phyloP scores from a whole-genome alignment of 805 yeast genomes.

The Zygotorulaspora danielsina region DNA sequence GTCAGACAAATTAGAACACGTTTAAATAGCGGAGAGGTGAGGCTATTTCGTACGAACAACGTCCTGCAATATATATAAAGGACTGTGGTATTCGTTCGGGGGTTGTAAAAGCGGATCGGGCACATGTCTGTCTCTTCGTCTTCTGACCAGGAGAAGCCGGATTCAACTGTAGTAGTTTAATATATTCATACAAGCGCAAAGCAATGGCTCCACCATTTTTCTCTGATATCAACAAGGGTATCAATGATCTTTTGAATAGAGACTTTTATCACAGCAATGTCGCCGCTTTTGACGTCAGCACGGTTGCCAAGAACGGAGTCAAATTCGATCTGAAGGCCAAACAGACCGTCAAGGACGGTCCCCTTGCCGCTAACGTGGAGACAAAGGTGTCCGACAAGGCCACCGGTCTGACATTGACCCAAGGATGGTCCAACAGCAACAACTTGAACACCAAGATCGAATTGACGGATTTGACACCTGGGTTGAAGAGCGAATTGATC shows the following conservation, averaged over 20 bases:
- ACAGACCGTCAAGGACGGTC: conserved; percentile 67
- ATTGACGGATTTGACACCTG: conserved; percentile 88
- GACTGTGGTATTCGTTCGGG: too few species aligned
- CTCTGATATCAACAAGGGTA: conserved; percentile 87
- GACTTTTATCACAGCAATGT: conserved; percentile 93
- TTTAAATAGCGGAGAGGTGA: conserved; percentile 1
- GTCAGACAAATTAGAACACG: conserved; percentile 2
- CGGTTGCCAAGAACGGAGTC: conserved; percentile 95
- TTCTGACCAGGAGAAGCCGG: too few species aligned
- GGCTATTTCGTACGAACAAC: not conserved
- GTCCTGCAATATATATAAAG: not conserved
- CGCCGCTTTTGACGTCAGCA: conserved; percentile 82
- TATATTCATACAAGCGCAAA: conserved; percentile 3
- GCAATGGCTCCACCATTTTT: conserved; percentile 82
- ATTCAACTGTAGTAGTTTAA: too few species aligned
- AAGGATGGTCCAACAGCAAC: conserved; percentile 97
- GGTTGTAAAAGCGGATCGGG: too few species aligned
- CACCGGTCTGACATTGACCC: conserved; percentile 87
- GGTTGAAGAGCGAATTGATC: conserved; percentile 87
- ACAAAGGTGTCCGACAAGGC: conserved; percentile 90
- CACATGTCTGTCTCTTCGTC: too few species aligned
- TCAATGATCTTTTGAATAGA: conserved; percentile 82
- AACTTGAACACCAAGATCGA: conserved; percentile 89
- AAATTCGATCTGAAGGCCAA: conserved; percentile 92
- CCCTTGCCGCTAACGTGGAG: conserved; percentile 85